Conservation (phyloP, 495 filamentous ascomycete species). For the Platismatia glauca region DNA sequence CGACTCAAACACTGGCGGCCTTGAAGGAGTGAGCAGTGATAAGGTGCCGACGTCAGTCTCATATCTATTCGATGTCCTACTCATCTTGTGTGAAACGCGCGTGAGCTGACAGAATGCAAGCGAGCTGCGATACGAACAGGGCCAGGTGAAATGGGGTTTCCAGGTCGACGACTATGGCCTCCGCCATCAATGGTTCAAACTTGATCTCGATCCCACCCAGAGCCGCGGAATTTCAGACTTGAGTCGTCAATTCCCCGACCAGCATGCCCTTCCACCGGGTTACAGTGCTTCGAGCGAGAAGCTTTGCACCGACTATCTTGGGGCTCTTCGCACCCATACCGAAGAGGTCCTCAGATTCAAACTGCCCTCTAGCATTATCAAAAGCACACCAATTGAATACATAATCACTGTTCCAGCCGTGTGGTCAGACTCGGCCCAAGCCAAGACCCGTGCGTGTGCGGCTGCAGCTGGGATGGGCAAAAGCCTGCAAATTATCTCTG, state of each 20-base stretch:
- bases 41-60: constrained; percentile 32
- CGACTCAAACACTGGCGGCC: constrained; percentile 21
- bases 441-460: constrained; percentile 54
- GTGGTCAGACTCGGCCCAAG: constrained; percentile 69
- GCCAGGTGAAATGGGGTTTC: constrained; percentile 42
- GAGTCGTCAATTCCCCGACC: constrained; percentile 15
- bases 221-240: constrained; percentile 19
- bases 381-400: constrained; percentile 54
- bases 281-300: constrained; percentile 53
- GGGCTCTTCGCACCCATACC: constrained; percentile 29
- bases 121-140: constrained; percentile 32
- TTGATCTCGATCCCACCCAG: constrained; percentile 31
- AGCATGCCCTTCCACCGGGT: constrained; percentile 20
- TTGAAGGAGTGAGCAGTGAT: constrained; percentile 32
- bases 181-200: constrained; percentile 47
- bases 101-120: constrained; percentile 4
- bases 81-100: neutral
- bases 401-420: constrained; percentile 55
- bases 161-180: constrained; percentile 35
- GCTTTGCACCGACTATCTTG: constrained; percentile 63
- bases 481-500: constrained; percentile 59
- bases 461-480: constrained; percentile 60
- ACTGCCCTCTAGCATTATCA: constrained; percentile 54
- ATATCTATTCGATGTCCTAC: neutral
- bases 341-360: constrained; percentile 31